Percentiles rank a stretch among this genome's conserved stretches.
These are phyloP conservation scores for Saccharum spontaneum DNA, from an alignment of 176 grass and related monocot species.

Conservation along the genomic window DNA sequence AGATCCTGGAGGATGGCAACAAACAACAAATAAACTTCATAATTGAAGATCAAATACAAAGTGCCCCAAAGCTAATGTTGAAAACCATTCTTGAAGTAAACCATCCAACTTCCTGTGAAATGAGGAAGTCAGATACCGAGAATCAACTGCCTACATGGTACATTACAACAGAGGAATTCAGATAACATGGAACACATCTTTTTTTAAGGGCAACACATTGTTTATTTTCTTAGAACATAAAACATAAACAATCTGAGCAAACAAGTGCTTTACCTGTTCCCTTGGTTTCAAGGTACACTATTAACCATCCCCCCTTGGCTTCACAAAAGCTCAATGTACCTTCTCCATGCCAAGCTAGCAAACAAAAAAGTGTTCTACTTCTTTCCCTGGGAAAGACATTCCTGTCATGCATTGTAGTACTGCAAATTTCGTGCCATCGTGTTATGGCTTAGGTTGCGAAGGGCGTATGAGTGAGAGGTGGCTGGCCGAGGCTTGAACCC, in stretches of 20 bases:
- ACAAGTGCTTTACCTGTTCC: background rate
- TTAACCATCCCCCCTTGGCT: background rate
- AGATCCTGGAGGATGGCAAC: background rate
- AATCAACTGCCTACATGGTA: background rate
- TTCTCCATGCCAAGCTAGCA: background rate
- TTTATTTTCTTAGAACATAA: background rate
- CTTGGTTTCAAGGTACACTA: background rate
- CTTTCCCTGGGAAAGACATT: background rate
- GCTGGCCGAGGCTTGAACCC: too few relatives aligned
- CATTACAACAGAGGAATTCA: background rate
- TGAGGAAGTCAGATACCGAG: background rate
- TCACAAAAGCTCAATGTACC: background rate
- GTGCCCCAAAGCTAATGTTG: background rate
- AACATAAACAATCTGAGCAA: background rate
- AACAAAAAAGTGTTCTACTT: background rate
- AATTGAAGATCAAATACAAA: background rate
- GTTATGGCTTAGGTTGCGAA: too few relatives aligned
- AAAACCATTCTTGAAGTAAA: background rate
- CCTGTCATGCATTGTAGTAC: background rate
- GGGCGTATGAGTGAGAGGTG: too few relatives aligned
- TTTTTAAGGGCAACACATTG: background rate
- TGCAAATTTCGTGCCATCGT: background rate
- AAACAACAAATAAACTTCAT: background rate
- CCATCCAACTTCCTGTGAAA: background rate
- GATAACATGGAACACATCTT: background rate